Evolutionary conservation across 108 stramenopile species (phyloP).

Genomic region (Cyclostephanos invisitatus): DNA sequence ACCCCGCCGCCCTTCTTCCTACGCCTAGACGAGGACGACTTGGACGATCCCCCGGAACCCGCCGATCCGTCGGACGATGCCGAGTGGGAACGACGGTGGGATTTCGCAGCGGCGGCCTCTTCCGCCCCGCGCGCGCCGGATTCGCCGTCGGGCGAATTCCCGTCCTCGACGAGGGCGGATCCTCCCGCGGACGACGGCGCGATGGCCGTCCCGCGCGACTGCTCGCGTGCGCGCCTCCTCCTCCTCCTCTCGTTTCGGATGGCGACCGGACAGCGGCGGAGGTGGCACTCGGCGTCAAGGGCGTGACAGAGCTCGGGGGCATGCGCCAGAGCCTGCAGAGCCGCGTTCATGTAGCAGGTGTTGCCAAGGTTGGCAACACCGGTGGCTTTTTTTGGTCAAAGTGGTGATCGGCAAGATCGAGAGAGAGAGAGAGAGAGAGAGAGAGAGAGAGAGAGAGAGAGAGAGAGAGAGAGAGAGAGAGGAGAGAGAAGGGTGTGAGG

Average conservation of each 20-base stretch:
- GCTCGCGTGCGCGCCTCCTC: constrained; percentile 24
- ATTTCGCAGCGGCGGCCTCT: neutral
- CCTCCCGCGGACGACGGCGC: constrained; percentile 10
- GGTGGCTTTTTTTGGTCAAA: constrained; percentile 49
- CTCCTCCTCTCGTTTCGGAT: constrained; percentile 31
- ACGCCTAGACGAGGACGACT: constrained; percentile 20
- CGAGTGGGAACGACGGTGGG: constrained; percentile 15
- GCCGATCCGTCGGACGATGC: constrained; percentile 13
- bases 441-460: neutral
- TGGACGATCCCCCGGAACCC: constrained; percentile 6
- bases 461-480: neutral
- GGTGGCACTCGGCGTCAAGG: constrained; percentile 79
- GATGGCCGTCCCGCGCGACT: constrained; percentile 34
- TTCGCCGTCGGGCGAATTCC: neutral
- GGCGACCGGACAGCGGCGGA: constrained; percentile 54
- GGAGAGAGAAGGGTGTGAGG: neutral
- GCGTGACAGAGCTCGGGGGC: constrained; percentile 86
- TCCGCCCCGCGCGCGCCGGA: neutral
- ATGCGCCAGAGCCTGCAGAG: constrained; percentile 85
- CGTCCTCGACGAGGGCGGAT: constrained; percentile 15
- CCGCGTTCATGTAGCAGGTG: constrained; percentile 89
- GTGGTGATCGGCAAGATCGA: neutral
- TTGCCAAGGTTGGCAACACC: constrained; percentile 86
- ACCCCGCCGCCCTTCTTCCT: constrained; percentile 15
- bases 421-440: neutral